phyloP scores from a whole-genome alignment of 2,329 filamentous ascomycete genomes.

The Phialophora expanda region DNA sequence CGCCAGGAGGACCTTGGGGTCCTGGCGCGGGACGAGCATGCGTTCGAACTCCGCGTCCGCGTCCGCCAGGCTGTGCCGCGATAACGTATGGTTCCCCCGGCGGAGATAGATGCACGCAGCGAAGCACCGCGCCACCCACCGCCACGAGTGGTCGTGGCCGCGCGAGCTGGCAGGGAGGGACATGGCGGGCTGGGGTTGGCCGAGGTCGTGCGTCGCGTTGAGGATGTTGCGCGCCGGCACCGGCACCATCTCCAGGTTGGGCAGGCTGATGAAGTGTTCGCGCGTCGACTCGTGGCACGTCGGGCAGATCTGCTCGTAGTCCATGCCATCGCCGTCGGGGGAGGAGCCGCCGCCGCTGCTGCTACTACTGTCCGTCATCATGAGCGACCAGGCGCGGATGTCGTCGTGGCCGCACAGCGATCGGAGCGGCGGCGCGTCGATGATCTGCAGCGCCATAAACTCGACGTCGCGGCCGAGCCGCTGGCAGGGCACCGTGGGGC shows the following conservation, averaged over 20 bases:
- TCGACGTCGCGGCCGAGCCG: conserved; percentile 36
- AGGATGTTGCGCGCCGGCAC: conserved; percentile 29
- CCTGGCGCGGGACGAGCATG: conserved; percentile 32
- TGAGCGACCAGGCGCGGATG: conserved; percentile 34
- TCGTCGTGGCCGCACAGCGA: conserved; percentile 37
- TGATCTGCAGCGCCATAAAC: conserved; percentile 35
- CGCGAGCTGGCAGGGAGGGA: conserved; percentile 37
- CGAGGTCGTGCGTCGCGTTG: conserved; percentile 23
- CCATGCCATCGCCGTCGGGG: conserved; percentile 27
- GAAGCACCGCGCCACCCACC: conserved; percentile 40
- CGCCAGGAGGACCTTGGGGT: conserved; percentile 35
- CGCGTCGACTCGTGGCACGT: conserved; percentile 33
- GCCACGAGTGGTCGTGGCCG: conserved; percentile 37
- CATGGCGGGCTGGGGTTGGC: conserved; percentile 20
- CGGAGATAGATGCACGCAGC: conserved; percentile 39
- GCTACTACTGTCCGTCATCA: conserved; percentile 26
- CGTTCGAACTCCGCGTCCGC: conserved; percentile 36
- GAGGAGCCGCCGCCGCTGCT: not conserved
- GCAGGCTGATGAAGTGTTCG: conserved; percentile 37
- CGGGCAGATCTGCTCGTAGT: conserved; percentile 36
- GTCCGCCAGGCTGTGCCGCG: conserved; percentile 32
- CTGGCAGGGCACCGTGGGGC: conserved; percentile 21
- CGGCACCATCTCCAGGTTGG: conserved; percentile 28
- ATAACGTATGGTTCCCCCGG: conserved; percentile 31
- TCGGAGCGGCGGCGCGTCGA: conserved; percentile 32